Evolutionary conservation across 2,329 filamentous ascomycete genomes (phyloP).

Genomic region (Colletotrichum sp.): DNA sequence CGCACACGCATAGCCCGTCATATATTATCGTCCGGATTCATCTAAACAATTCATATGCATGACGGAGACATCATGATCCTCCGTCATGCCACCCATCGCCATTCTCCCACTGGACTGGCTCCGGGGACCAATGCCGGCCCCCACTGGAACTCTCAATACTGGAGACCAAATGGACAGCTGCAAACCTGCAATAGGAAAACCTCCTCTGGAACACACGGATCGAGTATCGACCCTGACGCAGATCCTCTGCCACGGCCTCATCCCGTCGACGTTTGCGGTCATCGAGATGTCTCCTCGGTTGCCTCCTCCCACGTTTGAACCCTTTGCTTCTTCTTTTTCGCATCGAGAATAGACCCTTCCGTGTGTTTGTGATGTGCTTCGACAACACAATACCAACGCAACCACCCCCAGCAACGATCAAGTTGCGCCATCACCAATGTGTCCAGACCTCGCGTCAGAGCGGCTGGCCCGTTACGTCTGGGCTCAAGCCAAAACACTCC

Average conservation of each 20-base stretch:
- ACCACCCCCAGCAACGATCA: background rate
- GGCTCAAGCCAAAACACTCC: constrained; percentile 1
- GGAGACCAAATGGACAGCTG: background rate
- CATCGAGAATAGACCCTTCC: background rate
- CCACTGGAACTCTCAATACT: background rate
- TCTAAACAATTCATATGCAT: constrained; percentile 3
- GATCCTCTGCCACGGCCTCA: background rate
- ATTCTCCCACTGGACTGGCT: background rate
- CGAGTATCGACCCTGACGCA: constrained; percentile 1
- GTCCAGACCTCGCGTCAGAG: background rate
- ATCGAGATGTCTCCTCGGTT: background rate
- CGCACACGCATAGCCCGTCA: constrained; percentile 1
- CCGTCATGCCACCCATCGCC: background rate
- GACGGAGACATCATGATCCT: background rate
- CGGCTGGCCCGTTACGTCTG: background rate
- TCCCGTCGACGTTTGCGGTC: constrained; percentile 2
- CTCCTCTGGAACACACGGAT: background rate
- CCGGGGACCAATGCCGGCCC: background rate
- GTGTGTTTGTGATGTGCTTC: background rate
- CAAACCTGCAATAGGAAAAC: background rate
- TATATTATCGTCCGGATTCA: constrained; percentile 13
- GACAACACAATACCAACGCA: background rate
- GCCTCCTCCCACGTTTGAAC: background rate
- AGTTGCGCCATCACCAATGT: background rate
- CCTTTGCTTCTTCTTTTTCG: background rate